These are phyloP conservation scores for Penicillium sp. DNA, from an alignment of 2,329 filamentous ascomycete genomes.

Conservation along the genomic window DNA sequence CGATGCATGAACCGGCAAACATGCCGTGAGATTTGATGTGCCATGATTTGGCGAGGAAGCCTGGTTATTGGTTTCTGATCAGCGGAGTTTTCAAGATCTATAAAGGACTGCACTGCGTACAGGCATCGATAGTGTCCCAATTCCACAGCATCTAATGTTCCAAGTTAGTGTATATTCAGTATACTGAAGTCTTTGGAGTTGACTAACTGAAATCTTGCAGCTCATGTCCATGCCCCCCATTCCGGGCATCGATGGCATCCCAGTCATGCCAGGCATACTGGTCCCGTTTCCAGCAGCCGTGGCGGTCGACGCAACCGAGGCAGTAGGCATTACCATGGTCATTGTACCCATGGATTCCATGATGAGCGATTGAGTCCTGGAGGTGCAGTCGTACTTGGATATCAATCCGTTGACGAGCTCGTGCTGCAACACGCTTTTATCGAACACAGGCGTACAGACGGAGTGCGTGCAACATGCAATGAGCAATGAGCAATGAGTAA, in stretches of 20 bases:
- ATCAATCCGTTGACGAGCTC: background rate
- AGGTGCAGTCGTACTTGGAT: background rate
- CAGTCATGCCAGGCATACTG: constrained; percentile 4
- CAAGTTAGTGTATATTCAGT: constrained; percentile 10
- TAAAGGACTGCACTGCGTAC: constrained; percentile 2
- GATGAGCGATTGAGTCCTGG: background rate
- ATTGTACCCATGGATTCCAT: constrained; percentile 10
- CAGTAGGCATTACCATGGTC: constrained; percentile 6
- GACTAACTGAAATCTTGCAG: constrained; percentile 30
- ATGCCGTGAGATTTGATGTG: constrained; percentile 62
- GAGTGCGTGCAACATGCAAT: background rate
- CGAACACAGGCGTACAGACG: background rate
- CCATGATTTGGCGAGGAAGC: constrained; percentile 67
- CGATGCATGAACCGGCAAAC: constrained; percentile 77
- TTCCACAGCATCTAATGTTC: constrained; percentile 23
- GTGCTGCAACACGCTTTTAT: background rate
- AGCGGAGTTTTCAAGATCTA: background rate
- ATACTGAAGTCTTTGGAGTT: background rate
- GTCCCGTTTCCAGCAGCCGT: background rate
- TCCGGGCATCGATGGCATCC: constrained; percentile 2
- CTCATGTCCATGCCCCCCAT: constrained; percentile 23
- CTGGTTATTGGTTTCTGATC: constrained; percentile 17
- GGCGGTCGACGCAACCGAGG: constrained; percentile 1
- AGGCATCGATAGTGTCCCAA: constrained; percentile 22
- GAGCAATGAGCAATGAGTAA: background rate